A percentile compares a stretch with the other conserved stretches of the same genome.
Conservation (phyloP, 2,329 filamentous ascomycete genomes). For the Alternaria solani region DNA sequence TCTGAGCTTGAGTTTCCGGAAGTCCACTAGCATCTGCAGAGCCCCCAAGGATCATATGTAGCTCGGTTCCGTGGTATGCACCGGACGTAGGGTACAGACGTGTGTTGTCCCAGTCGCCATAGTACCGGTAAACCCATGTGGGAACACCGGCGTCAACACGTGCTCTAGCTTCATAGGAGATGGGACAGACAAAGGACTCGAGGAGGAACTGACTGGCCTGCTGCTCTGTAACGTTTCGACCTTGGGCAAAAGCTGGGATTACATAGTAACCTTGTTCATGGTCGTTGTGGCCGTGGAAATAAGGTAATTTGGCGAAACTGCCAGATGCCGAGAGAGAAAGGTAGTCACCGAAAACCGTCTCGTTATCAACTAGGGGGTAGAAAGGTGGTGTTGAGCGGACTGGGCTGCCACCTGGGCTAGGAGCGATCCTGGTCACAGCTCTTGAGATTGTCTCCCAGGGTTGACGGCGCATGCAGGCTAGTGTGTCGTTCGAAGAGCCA, state of each 20-base stretch:
- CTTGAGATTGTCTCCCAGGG: constrained; percentile 16
- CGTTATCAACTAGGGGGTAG: constrained; percentile 28
- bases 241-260: constrained; percentile 28
- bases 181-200: constrained; percentile 28
- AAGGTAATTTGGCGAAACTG: constrained; percentile 24
- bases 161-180: constrained; percentile 18
- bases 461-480: constrained; percentile 31
- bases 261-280: constrained; percentile 32
- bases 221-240: constrained; percentile 25
- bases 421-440: constrained; percentile 20
- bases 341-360: constrained; percentile 33
- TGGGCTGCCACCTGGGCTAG: constrained; percentile 27
- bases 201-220: constrained; percentile 23
- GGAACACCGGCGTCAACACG: constrained; percentile 19
- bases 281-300: constrained; percentile 30
- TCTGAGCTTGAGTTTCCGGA: constrained; percentile 19
- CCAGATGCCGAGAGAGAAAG: constrained; percentile 18
- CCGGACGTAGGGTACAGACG: constrained; percentile 31
- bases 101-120: constrained; percentile 30
- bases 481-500: constrained; percentile 11
- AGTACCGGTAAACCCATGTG: constrained; percentile 31
- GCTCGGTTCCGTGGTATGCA: constrained; percentile 35
- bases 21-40: constrained; percentile 26
- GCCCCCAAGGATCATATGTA: constrained; percentile 35
- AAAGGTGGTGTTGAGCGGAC: constrained; percentile 28